Evolutionary conservation across 2,329 filamentous ascomycete species (phyloP).

Genomic region (Onygenales sp.): DNA sequence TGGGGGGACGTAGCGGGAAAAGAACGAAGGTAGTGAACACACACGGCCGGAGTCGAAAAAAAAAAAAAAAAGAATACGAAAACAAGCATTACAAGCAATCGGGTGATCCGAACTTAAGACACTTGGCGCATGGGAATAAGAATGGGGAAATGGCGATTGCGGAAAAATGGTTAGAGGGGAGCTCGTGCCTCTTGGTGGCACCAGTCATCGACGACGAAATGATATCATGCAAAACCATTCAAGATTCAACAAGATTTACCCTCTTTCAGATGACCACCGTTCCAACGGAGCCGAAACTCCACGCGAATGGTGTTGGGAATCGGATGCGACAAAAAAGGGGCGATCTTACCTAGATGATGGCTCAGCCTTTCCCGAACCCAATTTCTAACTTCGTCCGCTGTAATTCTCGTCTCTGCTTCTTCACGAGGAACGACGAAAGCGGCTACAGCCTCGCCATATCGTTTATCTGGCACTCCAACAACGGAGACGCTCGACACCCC

Average conservation of each 20-base stretch:
- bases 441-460: slow-evolving; percentile 77
- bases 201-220: not conserved
- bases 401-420: slow-evolving; percentile 36
- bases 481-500: slow-evolving; percentile 68
- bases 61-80: slow-evolving; percentile 6
- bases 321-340: not conserved
- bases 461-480: slow-evolving; percentile 71
- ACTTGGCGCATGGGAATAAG: slow-evolving; percentile 6
- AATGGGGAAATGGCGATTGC: not conserved
- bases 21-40: not conserved
- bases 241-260: not conserved
- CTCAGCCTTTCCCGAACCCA: slow-evolving; percentile 66
- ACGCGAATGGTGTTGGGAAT: not conserved
- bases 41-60: not conserved
- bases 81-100: slow-evolving; percentile 12
- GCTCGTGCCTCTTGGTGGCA: not conserved
- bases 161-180: too few relatives aligned
- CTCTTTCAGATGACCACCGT: not conserved
- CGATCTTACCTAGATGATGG: slow-evolving; percentile 55
- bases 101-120: not conserved
- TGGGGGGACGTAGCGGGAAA: not conserved
- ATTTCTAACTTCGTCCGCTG: slow-evolving; percentile 50
- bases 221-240: not conserved
- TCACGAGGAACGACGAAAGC: slow-evolving; percentile 62
- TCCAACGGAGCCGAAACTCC: not conserved